Evolutionary conservation across 73 alveolate species (phyloP), one percentile per base, ranked within the genome.

Genomic region (Loxodes magnus): DNA sequence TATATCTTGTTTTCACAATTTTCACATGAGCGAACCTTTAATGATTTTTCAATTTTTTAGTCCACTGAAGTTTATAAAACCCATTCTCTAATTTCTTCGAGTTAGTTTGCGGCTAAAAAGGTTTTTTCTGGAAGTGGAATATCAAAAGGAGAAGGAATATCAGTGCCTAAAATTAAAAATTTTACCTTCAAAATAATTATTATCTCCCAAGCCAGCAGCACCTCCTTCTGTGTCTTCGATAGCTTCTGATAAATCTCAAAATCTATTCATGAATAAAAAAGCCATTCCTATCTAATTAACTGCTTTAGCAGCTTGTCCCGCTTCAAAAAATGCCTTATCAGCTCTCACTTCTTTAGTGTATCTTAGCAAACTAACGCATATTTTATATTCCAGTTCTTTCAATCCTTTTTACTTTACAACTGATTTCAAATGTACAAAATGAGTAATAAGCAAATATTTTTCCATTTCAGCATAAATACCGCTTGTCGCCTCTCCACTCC

Each of bases 51-150:
- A 33, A 81, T 55, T 27, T 64, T 68, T 51, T 76, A 67, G 62
- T 84, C 88, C 67, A 74, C 81, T 41, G 88, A 74, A 15, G 84
- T 69, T 51, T 93, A 66, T 33, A 93, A 71, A 44, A 93, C 89
- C 99, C 99, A 93, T 60, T 93, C 94, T 34, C 87, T 76, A 19
- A 93, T 86, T 63, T 80, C 92, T 35, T 93, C 99, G 62, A 94
- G 77, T 49, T 89, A 91, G 53, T 69, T 77, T 22, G 75, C 90
- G 53, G 68, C 48, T 17, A 90, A 68, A 26, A 93, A 33, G 70
- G 88, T 93, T 64, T 88, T 84, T 30, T 79, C 96, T 37, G 99
- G 96, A 35, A 89, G 79, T 49, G 95, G 96, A 43, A 88, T 90
- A 55, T 89, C 97, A 56, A 44, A 74, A 30, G 97, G 94, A 43